Evolutionary conservation across 139 green algal genomes (phyloP), one percentile per base, ranked within the genome.

Genomic region (Chlorella sp.): DNA sequence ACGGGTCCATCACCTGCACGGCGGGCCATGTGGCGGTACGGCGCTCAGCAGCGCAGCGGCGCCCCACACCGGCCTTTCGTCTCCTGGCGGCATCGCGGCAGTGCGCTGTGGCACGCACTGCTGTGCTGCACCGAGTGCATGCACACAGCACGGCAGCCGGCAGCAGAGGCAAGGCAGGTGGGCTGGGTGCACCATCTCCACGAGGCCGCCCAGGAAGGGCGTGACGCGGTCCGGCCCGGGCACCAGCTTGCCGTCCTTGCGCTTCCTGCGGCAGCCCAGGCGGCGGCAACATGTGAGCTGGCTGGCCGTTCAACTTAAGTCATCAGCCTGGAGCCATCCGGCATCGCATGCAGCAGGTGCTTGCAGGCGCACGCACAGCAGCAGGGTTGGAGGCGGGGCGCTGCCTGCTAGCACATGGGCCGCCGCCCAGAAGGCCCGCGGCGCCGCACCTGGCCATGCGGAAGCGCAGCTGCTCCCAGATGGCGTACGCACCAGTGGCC

Each of bases 101-200:
- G n/a, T n/a, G n/a, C n/a, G n/a, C n/a, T n/a, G n/a, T n/a, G n/a
- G n/a, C n/a, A n/a, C n/a, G n/a, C n/a, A n/a, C 3, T 20, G 48
- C 26, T 38, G 46, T 89, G 89, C 40, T 87, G 58, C 48, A 90
- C 84, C 89, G 86, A 92, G 84, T 89, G 91, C 22, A 81, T 65
- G 68, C 83, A 32, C 2, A 34, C 6, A 2, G 32, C 22, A 34
- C 32, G 26, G 60, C 60, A 68, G 60, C 60, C 60, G 17, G 60
- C 2, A 5, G 32, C 22, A 9, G 24, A 70, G 30, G 64, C 64
- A 41, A 7, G 32, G 1, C 28, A 70, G 60, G 64, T 94, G 5
- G 94, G 93, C 82, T 97, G 89, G 73, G 24, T 92, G 89, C 26
- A 97, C 90, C 94, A 97, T 97, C 76, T 92, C 88, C 26, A 96